Percentiles rank a stretch among this genome's conserved stretches.
phyloP scores from a whole-genome alignment of 2,329 filamentous ascomycete genomes.

The Monilinia fructicola region DNA sequence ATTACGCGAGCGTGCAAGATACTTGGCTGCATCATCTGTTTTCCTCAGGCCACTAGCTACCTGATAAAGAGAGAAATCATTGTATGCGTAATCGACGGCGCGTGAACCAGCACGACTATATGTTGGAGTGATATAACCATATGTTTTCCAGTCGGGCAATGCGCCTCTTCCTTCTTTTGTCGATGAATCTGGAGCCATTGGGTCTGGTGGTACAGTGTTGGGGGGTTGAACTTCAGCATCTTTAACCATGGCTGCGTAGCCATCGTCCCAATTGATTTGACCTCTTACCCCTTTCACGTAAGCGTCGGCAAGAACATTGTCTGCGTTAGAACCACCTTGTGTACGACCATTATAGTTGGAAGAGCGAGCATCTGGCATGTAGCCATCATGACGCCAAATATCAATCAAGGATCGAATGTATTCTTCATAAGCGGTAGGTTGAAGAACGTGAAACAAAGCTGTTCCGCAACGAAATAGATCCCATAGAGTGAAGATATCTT shows the following conservation, averaged over 20 bases:
- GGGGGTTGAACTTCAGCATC: constrained; percentile 63
- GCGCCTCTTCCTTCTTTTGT: constrained; percentile 69
- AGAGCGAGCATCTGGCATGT: constrained; percentile 63
- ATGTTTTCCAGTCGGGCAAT: constrained; percentile 64
- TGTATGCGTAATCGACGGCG: constrained; percentile 65
- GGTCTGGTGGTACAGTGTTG: constrained; percentile 59
- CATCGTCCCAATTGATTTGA: constrained; percentile 62
- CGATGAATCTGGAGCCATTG: constrained; percentile 53
- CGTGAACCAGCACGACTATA: constrained; percentile 62
- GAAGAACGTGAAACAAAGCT: constrained; percentile 62
- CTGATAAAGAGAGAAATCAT: constrained; percentile 66
- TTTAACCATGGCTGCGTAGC: constrained; percentile 62
- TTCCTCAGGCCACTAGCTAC: constrained; percentile 52
- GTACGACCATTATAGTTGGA: constrained; percentile 68
- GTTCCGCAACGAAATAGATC: constrained; percentile 62
- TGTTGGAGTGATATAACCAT: constrained; percentile 63
- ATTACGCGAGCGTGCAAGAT: constrained; percentile 49
- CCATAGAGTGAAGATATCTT: constrained; percentile 72
- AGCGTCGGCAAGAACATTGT: constrained; percentile 71
- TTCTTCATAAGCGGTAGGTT: constrained; percentile 62
- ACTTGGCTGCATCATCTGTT: constrained; percentile 14
- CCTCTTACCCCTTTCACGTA: constrained; percentile 66
- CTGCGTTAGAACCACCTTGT: constrained; percentile 68
- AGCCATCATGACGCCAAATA: constrained; percentile 64
- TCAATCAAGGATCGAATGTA: constrained; percentile 67